Evolutionary conservation across 2,329 filamentous ascomycete genomes (phyloP).

Genomic region (Pestalotiopsis sp.): DNA sequence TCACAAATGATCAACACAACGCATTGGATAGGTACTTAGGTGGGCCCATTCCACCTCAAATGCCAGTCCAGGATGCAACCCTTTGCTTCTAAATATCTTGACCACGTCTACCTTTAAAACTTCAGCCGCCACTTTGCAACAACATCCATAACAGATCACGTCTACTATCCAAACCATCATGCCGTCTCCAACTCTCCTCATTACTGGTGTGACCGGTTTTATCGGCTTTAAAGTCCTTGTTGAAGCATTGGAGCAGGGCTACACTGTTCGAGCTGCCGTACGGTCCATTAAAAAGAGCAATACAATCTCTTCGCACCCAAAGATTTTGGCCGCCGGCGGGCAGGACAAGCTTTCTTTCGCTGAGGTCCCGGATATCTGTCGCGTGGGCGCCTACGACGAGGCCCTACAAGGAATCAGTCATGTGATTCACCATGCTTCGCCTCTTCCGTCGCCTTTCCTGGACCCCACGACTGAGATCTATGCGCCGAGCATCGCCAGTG

Average conservation of each 20-base stretch:
- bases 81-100: not conserved
- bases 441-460: slow-evolving; percentile 30
- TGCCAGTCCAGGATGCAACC: not conserved
- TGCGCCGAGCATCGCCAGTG: slow-evolving; percentile 36
- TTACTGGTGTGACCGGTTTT: slow-evolving; percentile 33
- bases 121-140: not conserved
- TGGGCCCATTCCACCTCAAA: not conserved
- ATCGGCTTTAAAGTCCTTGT: slow-evolving; percentile 30
- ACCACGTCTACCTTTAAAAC: not conserved
- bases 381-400: slow-evolving; percentile 38
- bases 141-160: not conserved
- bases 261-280: slow-evolving; percentile 30
- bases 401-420: slow-evolving; percentile 39
- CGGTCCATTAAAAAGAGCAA: slow-evolving; percentile 18
- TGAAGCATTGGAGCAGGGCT: slow-evolving; percentile 24
- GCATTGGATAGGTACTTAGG: not conserved
- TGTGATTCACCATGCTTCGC: slow-evolving; percentile 36
- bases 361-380: slow-evolving; percentile 38
- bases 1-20: not conserved
- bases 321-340: slow-evolving; percentile 4
- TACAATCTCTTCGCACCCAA: not conserved
- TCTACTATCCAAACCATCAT: not conserved
- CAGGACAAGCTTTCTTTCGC: slow-evolving; percentile 23
- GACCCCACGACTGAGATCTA: slow-evolving; percentile 17
- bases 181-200: slow-evolving; percentile 18